Percentiles rank a stretch among this genome's conserved stretches.
Evolutionary conservation across 345 rosid genomes (phyloP).

Genomic region (Populus ilicifolia): DNA sequence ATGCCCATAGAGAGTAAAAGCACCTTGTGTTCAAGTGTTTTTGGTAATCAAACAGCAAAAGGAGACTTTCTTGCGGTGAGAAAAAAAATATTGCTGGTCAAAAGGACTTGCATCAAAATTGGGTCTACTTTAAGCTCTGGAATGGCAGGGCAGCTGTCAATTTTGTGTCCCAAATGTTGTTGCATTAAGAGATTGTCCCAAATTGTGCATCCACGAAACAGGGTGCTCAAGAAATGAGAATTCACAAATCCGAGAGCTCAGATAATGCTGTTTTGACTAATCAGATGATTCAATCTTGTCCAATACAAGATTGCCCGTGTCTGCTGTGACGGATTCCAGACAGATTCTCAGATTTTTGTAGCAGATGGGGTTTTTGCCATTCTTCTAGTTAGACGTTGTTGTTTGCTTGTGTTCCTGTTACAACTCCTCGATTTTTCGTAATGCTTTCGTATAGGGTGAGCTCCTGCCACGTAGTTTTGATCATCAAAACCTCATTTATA

Average conservation of each 20-base stretch:
- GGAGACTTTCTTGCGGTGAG: constrained; percentile 29
- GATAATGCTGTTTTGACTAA: neutral
- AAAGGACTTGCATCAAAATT: constrained; percentile 30
- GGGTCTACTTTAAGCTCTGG: constrained; percentile 18
- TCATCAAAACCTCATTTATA: neutral
- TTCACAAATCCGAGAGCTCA: neutral
- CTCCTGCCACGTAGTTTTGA: neutral
- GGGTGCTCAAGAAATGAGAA: neutral
- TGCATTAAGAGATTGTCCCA: neutral
- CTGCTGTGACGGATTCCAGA: neutral
- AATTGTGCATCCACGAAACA: neutral
- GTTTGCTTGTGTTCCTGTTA: neutral
- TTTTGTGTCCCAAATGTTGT: neutral
- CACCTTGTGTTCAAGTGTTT: constrained; percentile 9
- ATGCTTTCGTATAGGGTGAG: neutral
- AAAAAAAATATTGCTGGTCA: constrained; percentile 25
- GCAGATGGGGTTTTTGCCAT: neutral
- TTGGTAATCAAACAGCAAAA: constrained; percentile 34
- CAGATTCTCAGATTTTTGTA: neutral
- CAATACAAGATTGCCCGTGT: neutral
- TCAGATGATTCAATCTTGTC: neutral
- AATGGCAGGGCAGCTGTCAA: neutral
- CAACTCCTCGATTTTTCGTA: neutral
- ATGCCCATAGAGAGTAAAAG: constrained; percentile 35
- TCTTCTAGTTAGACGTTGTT: neutral